These are phyloP conservation scores for Lentinula edodes DNA, from an alignment of 768 basidiomycete genomes.

Conservation along the genomic window DNA sequence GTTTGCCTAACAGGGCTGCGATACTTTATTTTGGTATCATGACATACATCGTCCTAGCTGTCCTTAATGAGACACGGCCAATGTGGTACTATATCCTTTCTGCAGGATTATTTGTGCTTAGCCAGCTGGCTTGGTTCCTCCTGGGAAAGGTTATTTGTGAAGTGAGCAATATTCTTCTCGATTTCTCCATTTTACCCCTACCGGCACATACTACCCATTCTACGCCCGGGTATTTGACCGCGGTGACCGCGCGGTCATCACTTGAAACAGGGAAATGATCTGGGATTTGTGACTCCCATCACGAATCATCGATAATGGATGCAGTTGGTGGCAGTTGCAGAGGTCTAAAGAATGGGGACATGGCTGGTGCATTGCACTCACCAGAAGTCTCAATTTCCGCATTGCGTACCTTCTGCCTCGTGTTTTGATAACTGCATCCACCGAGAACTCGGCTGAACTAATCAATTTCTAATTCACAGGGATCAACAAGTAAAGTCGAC, in stretches of 20 bases:
- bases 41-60: conserved; percentile 69
- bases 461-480: conserved; percentile 26
- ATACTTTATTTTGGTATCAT: conserved; percentile 71
- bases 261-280: no score
- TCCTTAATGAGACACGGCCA: conserved; percentile 77
- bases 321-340: no score
- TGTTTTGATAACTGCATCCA: not conserved
- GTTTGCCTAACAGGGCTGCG: conserved; percentile 40
- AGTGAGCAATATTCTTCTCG: conserved; percentile 21
- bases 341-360: no score
- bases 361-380: no score
- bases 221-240: not conserved
- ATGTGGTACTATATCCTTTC: conserved; percentile 74
- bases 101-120: conserved; percentile 70
- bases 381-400: no score
- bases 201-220: not conserved
- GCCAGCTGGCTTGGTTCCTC: conserved; percentile 81
- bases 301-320: no score
- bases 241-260: not conserved
- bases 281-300: no score
- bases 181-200: not conserved
- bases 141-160: conserved; percentile 72
- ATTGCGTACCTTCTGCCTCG: no score
- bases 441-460: not conserved
- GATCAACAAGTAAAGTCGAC: conserved; percentile 67